Conservation (phyloP, 148 eudicot species). For the Nyssa sinensis region DNA sequence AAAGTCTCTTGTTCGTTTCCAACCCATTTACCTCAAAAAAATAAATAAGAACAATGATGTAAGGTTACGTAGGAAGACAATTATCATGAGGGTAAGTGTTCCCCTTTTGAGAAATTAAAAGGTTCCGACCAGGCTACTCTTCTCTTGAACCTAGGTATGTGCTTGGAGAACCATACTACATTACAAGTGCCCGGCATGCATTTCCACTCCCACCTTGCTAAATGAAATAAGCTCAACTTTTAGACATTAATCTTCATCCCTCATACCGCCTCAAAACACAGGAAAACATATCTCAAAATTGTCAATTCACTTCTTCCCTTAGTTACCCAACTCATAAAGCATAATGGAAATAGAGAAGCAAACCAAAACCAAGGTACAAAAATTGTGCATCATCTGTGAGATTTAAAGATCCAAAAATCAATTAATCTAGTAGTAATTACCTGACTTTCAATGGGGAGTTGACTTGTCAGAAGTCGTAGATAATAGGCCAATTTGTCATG, state of each 20-base stretch:
- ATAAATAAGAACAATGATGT: no score
- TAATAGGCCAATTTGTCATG: constrained; percentile 95
- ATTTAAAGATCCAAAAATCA: constrained; percentile 4
- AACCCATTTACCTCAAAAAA: no score
- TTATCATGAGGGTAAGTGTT: no score
- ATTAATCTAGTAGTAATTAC: constrained; percentile 26
- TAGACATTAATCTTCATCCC: not conserved
- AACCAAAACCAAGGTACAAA: not conserved
- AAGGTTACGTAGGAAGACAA: no score
- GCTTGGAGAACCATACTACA: not conserved
- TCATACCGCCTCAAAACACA: not conserved
- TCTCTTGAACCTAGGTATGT: not conserved
- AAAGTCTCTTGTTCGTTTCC: no score
- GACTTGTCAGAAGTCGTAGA: constrained; percentile 84
- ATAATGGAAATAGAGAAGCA: constrained; percentile 8
- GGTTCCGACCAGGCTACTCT: no score
- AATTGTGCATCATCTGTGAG: not conserved
- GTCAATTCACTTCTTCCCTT: not conserved
- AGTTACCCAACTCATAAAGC: not conserved
- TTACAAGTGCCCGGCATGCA: no score
- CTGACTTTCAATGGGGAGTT: constrained; percentile 99
- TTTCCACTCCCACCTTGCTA: not conserved
- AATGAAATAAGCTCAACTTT: not conserved
- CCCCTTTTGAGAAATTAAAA: no score
- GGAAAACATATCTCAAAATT: not conserved